These are phyloP conservation scores for Sphagnum contortum DNA, from an alignment of 225 moss, liverwort and hornwort species.

Conservation along the genomic window DNA sequence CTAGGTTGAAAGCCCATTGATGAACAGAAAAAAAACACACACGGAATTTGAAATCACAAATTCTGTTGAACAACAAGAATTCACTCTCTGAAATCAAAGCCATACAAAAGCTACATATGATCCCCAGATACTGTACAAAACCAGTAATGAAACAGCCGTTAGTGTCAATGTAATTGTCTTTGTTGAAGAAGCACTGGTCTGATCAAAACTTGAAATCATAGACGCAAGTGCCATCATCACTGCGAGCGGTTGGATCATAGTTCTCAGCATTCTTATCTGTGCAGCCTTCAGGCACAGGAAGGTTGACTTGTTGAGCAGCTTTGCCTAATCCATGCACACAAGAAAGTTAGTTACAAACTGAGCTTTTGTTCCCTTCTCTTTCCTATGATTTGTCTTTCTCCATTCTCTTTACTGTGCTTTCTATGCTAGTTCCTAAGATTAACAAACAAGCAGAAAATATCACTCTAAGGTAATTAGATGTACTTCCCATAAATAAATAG, in stretches of 20 bases:
- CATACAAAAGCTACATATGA: no score
- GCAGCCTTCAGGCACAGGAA: constrained; percentile 48
- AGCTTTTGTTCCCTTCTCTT: background rate
- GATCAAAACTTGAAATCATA: constrained; percentile 61
- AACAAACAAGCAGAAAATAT: background rate
- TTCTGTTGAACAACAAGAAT: no score
- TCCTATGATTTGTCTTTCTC: background rate
- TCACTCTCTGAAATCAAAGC: no score
- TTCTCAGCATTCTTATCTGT: constrained; percentile 50
- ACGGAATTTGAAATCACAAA: no score
- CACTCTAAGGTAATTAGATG: background rate
- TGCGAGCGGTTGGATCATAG: constrained; percentile 62
- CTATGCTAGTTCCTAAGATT: background rate
- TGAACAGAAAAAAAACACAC: no score
- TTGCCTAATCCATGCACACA: constrained; percentile 28
- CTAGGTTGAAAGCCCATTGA: no score
- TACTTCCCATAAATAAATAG: background rate
- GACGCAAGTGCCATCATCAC: constrained; percentile 64
- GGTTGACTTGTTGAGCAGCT: constrained; percentile 29
- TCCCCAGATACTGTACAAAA: no score
- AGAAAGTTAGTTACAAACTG: background rate
- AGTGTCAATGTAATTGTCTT: no score
- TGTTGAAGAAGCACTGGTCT: background rate
- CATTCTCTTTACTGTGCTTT: background rate
- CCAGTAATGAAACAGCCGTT: no score